phyloP scores from a whole-genome alignment of 495 filamentous ascomycete species.

The Penicillium pulvis region DNA sequence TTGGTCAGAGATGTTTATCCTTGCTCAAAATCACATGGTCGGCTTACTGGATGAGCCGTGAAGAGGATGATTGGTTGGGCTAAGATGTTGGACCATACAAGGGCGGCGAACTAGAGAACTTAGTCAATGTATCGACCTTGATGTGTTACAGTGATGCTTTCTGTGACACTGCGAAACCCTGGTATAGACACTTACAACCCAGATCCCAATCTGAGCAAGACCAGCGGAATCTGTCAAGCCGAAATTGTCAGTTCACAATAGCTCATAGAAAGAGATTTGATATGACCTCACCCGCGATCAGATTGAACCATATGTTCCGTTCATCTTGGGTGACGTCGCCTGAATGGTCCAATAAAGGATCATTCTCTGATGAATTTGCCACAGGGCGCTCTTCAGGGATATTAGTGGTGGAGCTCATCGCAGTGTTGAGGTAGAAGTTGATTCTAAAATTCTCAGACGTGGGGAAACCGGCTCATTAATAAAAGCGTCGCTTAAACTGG shows the following conservation, averaged over 20 bases:
- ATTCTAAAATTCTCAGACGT: not conserved
- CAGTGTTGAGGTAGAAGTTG: not conserved
- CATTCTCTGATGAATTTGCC: not conserved
- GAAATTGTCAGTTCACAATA: not conserved
- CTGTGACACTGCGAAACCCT: not conserved
- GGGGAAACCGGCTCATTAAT: not conserved
- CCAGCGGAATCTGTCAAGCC: constrained; percentile 61
- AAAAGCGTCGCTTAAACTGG: not conserved
- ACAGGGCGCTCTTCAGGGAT: not conserved
- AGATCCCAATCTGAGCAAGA: constrained; percentile 67
- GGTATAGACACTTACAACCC: constrained; percentile 53
- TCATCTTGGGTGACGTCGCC: not conserved
- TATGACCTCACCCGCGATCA: constrained; percentile 66
- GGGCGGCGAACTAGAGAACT: constrained; percentile 58
- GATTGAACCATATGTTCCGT: not conserved
- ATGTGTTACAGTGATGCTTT: not conserved
- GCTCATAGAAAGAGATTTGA: not conserved
- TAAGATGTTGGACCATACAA: constrained; percentile 76
- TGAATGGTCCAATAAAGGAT: not conserved
- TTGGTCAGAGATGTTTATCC: not conserved
- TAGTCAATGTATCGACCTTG: not conserved
- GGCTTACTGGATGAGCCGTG: constrained; percentile 74
- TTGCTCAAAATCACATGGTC: not conserved
- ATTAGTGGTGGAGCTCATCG: not conserved
- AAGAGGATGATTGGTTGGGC: constrained; percentile 69